Evolutionary conservation across 352 stramenopile species (phyloP).

Genomic region (Phytopythium boreale): DNA sequence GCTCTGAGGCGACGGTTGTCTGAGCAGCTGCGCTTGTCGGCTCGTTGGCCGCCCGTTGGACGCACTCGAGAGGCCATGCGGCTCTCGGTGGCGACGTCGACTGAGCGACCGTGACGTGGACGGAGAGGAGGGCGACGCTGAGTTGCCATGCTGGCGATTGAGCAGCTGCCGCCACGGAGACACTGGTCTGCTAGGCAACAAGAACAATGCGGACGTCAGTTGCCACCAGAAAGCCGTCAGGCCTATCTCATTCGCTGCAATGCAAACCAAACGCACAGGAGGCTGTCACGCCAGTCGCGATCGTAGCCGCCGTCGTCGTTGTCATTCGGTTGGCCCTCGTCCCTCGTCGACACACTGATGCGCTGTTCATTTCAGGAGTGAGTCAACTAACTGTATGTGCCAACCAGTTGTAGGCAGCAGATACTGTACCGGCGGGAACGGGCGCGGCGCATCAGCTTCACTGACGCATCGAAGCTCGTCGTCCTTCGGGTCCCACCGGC

Average conservation of each 20-base stretch:
- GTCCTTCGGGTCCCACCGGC: too few relatives aligned
- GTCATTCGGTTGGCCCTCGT: conserved; percentile 7
- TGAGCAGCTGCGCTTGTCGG: background rate
- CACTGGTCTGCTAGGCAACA: conserved; percentile 17
- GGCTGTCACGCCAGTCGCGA: conserved; percentile 35
- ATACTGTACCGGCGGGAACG: too few relatives aligned
- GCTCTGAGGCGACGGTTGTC: background rate
- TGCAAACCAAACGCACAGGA: conserved; percentile 30
- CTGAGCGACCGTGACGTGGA: background rate
- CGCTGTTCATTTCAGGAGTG: conserved; percentile 22
- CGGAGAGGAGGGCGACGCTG: background rate
- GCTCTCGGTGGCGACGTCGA: background rate
- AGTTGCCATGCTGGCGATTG: background rate
- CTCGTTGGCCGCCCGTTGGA: background rate
- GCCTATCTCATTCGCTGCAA: too few relatives aligned
- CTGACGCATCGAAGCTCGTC: background rate
- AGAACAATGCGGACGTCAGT: conserved; percentile 4
- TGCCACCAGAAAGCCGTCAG: too few relatives aligned
- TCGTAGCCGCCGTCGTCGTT: conserved; percentile 6
- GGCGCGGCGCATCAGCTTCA: background rate
- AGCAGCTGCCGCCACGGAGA: conserved; percentile 18
- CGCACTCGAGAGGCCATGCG: background rate
- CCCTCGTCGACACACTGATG: conserved; percentile 9
- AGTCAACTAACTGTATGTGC: too few relatives aligned
- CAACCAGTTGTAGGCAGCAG: too few relatives aligned